Percentiles rank a stretch among this genome's conserved stretches.
phyloP scores from a whole-genome alignment of 2,329 filamentous ascomycete species.

The Trematosphaeria pertusa region DNA sequence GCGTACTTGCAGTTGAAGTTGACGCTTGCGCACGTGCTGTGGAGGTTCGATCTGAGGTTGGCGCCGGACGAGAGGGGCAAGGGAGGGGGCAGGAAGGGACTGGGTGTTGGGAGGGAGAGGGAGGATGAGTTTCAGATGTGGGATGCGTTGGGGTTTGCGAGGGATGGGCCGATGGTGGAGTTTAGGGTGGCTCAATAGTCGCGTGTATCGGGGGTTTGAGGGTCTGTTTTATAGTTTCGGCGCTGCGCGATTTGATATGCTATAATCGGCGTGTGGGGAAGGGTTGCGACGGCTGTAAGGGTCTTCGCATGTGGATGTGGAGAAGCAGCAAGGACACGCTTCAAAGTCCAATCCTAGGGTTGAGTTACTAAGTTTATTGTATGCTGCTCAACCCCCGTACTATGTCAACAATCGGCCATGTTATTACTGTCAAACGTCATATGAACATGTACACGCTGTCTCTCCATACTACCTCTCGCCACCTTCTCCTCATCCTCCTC shows the following conservation, averaged over 20 bases:
- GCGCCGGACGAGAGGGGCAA: constrained; percentile 18
- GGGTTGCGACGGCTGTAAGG: too few species aligned
- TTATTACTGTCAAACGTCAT: too few species aligned
- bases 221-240: background rate
- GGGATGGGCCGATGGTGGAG: constrained; percentile 72
- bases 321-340: too few species aligned
- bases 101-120: constrained; percentile 29
- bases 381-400: too few species aligned
- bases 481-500: too few species aligned
- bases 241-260: background rate
- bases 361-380: too few species aligned
- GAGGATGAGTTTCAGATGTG: constrained; percentile 68
- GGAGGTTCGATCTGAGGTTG: constrained; percentile 61
- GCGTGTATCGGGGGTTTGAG: background rate
- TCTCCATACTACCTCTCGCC: too few species aligned
- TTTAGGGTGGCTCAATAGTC: constrained; percentile 21
- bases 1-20: constrained; percentile 70
- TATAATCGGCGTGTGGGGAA: too few species aligned
- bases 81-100: constrained; percentile 21
- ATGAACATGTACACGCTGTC: too few species aligned
- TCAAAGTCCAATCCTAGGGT: too few species aligned
- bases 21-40: constrained; percentile 65
- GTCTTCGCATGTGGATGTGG: too few species aligned
- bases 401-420: too few species aligned
- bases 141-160: constrained; percentile 75